Evolutionary conservation across 2,329 filamentous ascomycete genomes (phyloP), one percentile per base, ranked within the genome.

Genomic region (Apiospora marii): DNA sequence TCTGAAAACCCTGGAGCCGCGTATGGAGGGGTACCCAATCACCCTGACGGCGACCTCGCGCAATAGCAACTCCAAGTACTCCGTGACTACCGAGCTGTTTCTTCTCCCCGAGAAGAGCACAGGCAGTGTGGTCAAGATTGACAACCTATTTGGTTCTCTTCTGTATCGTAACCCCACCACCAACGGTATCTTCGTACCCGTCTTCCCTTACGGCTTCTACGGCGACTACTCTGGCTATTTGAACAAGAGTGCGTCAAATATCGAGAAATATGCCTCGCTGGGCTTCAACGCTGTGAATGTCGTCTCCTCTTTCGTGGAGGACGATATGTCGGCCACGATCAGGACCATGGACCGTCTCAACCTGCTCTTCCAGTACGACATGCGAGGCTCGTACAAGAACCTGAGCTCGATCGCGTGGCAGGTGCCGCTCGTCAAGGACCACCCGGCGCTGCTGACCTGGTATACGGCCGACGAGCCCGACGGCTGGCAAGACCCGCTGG

Each of bases 401-500:
- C 74, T 84, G 46, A 82, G 81, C 2, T 82, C 82, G 69, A 81
- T 85, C 0, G 74, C 76, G 37, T 75, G 80, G 72, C 83, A 85
- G 43, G 83, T 85, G 44, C 79, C 81, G 0, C 80, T 81, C 3
- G 82, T 84, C n/a, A 83, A 82, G 67, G 77, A 83, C 72, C 81
- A 82, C 71, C 78, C 82, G 0, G 82, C 81, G 14, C 75, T 87
- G 1, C 85, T 85, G 69, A 81, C 83, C 4, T 87, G 86, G 74
- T 87, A 84, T 83, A 83, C 80, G 10, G 81, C 82, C 1, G 85
- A 87, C 70, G 85, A 87, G 83, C 87, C 88, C 6, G 89, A 91
- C 77, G 89, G 89, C 27, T 84, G 84, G 79, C 84, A 88, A 71
- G 85, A 90, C 75, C 85, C 88, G 7, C 84, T 91, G 71, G 82